Base-by-base conservation (phyloP, 495 filamentous ascomycete genomes). In the Hypomontagnella submonticulosa region DNA sequence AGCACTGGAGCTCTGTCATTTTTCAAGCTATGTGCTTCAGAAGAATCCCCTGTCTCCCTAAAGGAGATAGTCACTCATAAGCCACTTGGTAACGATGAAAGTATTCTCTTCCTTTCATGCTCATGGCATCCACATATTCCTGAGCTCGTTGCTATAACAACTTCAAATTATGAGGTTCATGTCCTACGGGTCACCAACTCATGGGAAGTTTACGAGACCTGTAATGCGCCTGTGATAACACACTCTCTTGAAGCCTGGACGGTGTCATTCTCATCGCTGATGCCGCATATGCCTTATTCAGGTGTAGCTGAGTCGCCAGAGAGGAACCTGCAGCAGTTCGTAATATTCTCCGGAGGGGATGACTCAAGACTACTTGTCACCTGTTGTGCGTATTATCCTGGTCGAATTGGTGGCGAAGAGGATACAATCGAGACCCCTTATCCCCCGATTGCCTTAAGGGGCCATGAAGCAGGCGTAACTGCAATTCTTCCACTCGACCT, bases 381-480 rank as follows among this genome's bases (percentile, higher is more conserved):
- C 44, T 72, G 54, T n/a, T 77, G 66, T 48, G 57, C 7, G 20
- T 71, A 64, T 50, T 42, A 60, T 43, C 27, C 37, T 3, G 20
- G 48, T 9, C 57, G 30, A 1, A 33, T 23, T 20, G 46, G 63
- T 49, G 47, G 27, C 37, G 19, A 43, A 46, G 51, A 57, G n/a
- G 42, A 60, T 40, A 74, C 69, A 4, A 73, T 83, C 72, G 52
- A 79, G 67, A 34, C 68, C 61, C 16, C 65, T 73, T 38, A 77
- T 72, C 53, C 80, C 20, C 62, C 63, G 18, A 32, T 76, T 32
- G 55, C 57, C 42, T 32, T 85, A 51, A 85, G 75, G 54, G 80
- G 82, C 27, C 94, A 97, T 67, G 82, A 81, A 12, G 92, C 93
- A 10, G 95, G 95, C 3, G 92, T 99, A 1, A 97, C 94, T 0